Conservation (phyloP, 129 eudicot species). For the Sambucus nigra region DNA sequence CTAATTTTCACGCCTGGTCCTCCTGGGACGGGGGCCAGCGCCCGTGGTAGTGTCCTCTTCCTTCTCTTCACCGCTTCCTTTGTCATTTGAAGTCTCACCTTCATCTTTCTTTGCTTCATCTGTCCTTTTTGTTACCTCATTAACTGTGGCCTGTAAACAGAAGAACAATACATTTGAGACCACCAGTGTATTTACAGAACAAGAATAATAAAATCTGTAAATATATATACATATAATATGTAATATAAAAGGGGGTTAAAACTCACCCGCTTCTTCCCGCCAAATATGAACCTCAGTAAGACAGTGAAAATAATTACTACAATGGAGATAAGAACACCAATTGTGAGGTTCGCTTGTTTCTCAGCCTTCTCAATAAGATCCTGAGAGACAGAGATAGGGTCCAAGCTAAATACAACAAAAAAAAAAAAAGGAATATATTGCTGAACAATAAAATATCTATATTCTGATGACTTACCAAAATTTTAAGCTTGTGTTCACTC, state of each 20-base stretch:
- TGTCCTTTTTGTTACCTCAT: conserved; percentile 11
- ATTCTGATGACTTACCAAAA: conserved; percentile 42
- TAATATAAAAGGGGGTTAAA: background rate
- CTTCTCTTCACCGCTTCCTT: conserved; percentile 27
- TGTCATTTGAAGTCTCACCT: conserved; percentile 19
- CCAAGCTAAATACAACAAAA: background rate
- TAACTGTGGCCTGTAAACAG: conserved; percentile 19
- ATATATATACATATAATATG: too few species aligned
- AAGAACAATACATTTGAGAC: background rate
- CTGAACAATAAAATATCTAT: background rate
- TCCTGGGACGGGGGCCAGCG: conserved; percentile 32
- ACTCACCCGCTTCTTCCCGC: conserved; percentile 69
- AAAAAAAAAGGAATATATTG: background rate
- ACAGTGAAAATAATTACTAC: conserved; percentile 39
- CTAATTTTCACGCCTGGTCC: conserved; percentile 36
- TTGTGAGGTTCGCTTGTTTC: conserved; percentile 52
- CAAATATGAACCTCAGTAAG: conserved; percentile 43
- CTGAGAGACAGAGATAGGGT: conserved; percentile 23
- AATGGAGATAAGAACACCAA: conserved; percentile 51
- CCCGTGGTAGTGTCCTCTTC: conserved; percentile 21
- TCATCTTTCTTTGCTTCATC: conserved; percentile 23
- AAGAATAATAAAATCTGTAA: background rate
- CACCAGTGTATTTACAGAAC: background rate
- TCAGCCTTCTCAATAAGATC: conserved; percentile 82
- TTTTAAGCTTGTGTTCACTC: conserved; percentile 65